phyloP scores from a whole-genome alignment of 345 rosid genomes.

The Salix udensis region DNA sequence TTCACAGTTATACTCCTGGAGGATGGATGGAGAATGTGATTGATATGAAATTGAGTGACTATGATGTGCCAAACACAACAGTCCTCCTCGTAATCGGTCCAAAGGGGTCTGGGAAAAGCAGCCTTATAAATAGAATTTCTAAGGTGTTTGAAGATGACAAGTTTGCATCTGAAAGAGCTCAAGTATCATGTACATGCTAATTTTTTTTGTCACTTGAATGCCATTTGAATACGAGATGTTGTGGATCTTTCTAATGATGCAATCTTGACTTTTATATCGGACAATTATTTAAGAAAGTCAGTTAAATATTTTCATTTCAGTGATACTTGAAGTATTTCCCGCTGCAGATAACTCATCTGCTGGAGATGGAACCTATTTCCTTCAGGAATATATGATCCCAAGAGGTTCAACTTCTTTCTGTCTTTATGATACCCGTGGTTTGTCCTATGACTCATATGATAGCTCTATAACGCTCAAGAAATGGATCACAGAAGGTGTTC shows the following conservation, averaged over 20 bases:
- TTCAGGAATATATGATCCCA: conserved; percentile 69
- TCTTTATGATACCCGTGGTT: conserved; percentile 63
- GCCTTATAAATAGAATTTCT: conserved; percentile 68
- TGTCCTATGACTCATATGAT: conserved; percentile 35
- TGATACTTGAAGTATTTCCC: background rate
- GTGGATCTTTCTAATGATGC: background rate
- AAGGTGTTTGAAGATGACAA: conserved; percentile 55
- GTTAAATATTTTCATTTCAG: background rate
- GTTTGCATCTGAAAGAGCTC: conserved; percentile 64
- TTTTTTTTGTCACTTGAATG: background rate
- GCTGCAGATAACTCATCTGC: conserved; percentile 40
- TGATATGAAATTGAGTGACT: conserved; percentile 24
- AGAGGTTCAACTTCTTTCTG: conserved; percentile 60
- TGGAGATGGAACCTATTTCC: conserved; percentile 66
- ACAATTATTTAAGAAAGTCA: background rate
- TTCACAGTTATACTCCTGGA: conserved; percentile 57
- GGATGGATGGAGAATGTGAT: conserved; percentile 49
- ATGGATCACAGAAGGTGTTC: conserved; percentile 67
- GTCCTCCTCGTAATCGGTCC: conserved; percentile 68
- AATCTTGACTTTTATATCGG: background rate
- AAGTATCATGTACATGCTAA: conserved; percentile 60
- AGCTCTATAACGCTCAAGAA: conserved; percentile 43
- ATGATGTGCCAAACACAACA: conserved; percentile 52
- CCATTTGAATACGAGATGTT: background rate
- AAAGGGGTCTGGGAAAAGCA: conserved; percentile 82